phyloP scores from a whole-genome alignment of 2,329 filamentous ascomycete genomes.

The Balansia obtecta region DNA sequence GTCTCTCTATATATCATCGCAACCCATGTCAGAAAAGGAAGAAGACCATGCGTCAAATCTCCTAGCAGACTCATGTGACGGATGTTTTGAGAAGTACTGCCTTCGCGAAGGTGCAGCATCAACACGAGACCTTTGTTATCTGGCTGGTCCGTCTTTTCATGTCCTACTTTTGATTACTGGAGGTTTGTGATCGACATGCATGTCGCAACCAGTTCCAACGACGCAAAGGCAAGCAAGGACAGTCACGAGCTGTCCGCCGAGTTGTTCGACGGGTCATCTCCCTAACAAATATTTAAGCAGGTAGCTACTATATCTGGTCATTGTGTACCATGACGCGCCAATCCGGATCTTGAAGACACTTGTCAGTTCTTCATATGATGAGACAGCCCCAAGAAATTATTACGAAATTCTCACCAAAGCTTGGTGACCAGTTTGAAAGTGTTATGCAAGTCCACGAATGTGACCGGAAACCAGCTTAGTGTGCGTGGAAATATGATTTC shows the following conservation, averaged over 20 bases:
- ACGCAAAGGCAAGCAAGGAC: not conserved
- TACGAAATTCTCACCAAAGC: no score
- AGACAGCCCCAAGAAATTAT: no score
- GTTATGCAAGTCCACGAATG: no score
- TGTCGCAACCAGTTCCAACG: not conserved
- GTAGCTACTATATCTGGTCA: no score
- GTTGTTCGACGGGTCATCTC: not conserved
- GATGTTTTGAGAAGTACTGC: constrained; percentile 31
- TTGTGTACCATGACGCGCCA: no score
- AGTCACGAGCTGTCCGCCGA: constrained; percentile 1
- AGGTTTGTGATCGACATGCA: no score
- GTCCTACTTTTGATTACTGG: not conserved
- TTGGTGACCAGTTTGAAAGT: no score
- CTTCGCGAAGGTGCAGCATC: constrained; percentile 28
- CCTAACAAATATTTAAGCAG: no score
- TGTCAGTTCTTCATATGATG: no score
- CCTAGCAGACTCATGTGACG: constrained; percentile 19
- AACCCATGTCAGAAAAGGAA: constrained; percentile 12
- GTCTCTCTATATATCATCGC: constrained; percentile 21
- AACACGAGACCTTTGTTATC: constrained; percentile 19
- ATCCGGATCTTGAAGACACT: no score
- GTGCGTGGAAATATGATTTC: no score
- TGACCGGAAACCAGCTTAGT: no score
- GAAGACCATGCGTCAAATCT: constrained; percentile 23
- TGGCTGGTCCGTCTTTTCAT: constrained; percentile 24